Conservation (phyloP, 441 rosid species). For the Jatropha multifida region DNA sequence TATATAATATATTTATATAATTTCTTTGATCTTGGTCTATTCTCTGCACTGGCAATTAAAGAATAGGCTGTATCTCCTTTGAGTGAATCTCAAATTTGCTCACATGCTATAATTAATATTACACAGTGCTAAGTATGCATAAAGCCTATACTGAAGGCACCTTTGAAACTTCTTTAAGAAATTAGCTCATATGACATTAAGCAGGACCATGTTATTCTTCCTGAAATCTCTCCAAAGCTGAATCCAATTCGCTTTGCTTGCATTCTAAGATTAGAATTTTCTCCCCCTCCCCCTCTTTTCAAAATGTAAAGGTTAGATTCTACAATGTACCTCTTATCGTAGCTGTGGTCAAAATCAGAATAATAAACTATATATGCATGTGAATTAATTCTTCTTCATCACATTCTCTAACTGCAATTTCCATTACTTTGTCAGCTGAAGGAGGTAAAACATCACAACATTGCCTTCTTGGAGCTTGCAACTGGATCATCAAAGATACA, state of each 20-base stretch:
- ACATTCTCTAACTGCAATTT: conserved; percentile 73
- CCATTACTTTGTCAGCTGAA: conserved; percentile 46
- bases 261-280: background rate
- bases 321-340: too few species aligned
- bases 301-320: background rate
- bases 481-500: conserved; percentile 34
- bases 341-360: too few species aligned
- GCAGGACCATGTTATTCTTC: background rate
- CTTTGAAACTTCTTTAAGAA: background rate
- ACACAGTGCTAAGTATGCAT: too few species aligned
- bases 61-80: too few species aligned
- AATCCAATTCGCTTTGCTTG: background rate
- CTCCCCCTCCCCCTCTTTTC: too few species aligned
- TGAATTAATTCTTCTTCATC: conserved; percentile 59
- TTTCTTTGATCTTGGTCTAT: too few species aligned
- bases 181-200: too few species aligned
- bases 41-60: too few species aligned
- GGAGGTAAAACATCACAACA: conserved; percentile 81
- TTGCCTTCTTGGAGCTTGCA: conserved; percentile 80
- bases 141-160: background rate
- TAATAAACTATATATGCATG: conserved; percentile 40
- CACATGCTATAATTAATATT: too few species aligned
- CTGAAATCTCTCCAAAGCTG: background rate
- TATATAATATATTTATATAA: too few species aligned
- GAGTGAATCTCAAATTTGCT: too few species aligned